Percentiles rank a stretch among this genome's conserved stretches.
phyloP scores from a whole-genome alignment of 2,329 filamentous ascomycete genomes.

The Leptographium lundbergii region DNA sequence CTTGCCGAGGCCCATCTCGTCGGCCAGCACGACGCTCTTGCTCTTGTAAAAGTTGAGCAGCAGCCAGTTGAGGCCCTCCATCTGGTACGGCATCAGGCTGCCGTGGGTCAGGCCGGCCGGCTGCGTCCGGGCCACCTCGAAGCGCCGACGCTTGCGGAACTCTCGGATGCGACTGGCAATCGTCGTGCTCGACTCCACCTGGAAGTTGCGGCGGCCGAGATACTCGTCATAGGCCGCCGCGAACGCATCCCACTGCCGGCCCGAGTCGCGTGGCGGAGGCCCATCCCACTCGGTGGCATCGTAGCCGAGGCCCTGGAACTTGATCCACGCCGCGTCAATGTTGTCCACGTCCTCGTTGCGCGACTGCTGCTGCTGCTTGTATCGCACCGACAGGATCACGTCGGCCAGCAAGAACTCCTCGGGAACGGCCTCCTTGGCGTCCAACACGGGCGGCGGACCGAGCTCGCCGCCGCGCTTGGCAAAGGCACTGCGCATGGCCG shows the following conservation, averaged over 20 bases:
- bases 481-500: conserved; percentile 61
- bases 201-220: conserved; percentile 64
- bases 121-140: conserved; percentile 58
- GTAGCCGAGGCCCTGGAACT: conserved; percentile 85
- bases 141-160: conserved; percentile 49
- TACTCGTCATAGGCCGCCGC: conserved; percentile 76
- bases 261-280: conserved; percentile 54
- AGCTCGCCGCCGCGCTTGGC: conserved; percentile 52
- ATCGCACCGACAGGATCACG: conserved; percentile 75
- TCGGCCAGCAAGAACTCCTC: conserved; percentile 79
- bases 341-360: conserved; percentile 56
- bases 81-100: conserved; percentile 75
- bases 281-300: conserved; percentile 85
- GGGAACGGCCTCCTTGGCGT: conserved; percentile 66
- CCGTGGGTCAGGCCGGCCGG: conserved; percentile 63
- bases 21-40: conserved; percentile 81
- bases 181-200: conserved; percentile 36
- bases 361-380: conserved; percentile 24
- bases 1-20: conserved; percentile 97
- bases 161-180: conserved; percentile 56
- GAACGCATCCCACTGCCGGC: conserved; percentile 65
- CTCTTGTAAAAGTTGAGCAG: conserved; percentile 76
- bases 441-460: conserved; percentile 52
- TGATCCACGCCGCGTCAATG: conserved; percentile 65
- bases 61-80: conserved; percentile 90